Conservation (phyloP, 2,329 filamentous ascomycete genomes). For the Aspergillus arachidicola region DNA sequence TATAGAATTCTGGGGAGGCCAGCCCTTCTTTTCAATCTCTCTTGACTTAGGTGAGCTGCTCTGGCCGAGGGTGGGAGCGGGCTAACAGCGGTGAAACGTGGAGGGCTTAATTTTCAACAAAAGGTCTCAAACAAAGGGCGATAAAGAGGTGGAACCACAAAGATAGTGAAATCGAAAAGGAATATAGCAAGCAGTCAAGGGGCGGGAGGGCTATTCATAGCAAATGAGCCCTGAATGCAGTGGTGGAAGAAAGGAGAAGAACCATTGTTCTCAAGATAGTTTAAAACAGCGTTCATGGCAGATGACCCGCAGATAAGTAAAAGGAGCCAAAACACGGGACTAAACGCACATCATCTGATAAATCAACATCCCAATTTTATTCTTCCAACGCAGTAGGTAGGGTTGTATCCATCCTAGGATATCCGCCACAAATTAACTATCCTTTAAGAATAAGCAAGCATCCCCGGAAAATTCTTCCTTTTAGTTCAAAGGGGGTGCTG, state of each 20-base stretch:
- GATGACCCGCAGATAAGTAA: background rate
- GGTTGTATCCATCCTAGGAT: background rate
- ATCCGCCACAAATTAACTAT: background rate
- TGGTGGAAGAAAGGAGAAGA: background rate
- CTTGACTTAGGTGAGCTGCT: background rate
- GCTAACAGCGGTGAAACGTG: background rate
- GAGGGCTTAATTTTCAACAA: background rate
- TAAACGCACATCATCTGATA: constrained; percentile 3
- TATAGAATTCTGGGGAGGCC: background rate
- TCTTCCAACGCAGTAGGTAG: background rate
- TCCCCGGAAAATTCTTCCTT: background rate
- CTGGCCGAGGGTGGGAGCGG: background rate
- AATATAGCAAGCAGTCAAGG: background rate
- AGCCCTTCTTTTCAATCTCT: background rate
- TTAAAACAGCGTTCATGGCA: background rate
- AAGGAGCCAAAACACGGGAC: constrained; percentile 4
- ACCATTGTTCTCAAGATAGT: background rate
- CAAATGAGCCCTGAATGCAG: background rate
- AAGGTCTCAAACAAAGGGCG: background rate
- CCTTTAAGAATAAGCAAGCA: background rate
- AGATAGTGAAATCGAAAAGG: background rate
- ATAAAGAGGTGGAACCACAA: background rate
- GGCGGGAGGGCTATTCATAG: background rate
- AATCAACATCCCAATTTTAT: background rate
- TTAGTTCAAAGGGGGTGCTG: background rate